Conservation (phyloP, 2,329 filamentous ascomycete species). For the Monosporascus ibericus region DNA sequence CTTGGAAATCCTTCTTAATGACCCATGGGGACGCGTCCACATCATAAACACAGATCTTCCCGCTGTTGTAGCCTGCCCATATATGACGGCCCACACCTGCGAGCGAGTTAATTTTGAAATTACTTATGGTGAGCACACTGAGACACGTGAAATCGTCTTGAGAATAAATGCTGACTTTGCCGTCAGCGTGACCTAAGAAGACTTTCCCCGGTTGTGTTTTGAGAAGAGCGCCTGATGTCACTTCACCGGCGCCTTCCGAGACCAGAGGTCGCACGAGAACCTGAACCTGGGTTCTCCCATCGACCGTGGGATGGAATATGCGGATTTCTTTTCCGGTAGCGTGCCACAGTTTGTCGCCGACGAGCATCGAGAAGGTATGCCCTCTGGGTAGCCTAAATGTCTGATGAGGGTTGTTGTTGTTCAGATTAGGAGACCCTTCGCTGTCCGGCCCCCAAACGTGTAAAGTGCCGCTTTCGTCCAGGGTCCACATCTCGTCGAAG, state of each 20-base stretch:
- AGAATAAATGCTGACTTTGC: constrained; percentile 92
- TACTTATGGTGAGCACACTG: constrained; percentile 76
- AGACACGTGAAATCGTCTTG: constrained; percentile 69
- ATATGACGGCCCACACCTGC: constrained; percentile 74
- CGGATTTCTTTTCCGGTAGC: constrained; percentile 82
- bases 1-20: constrained; percentile 91
- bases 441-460: constrained; percentile 79
- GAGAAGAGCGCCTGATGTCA: constrained; percentile 76
- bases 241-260: constrained; percentile 71
- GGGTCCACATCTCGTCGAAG: constrained; percentile 84
- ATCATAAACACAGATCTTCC: constrained; percentile 91
- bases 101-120: constrained; percentile 91
- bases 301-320: constrained; percentile 68
- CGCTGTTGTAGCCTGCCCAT: constrained; percentile 93
- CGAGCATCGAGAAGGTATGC: constrained; percentile 82
- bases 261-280: constrained; percentile 65
- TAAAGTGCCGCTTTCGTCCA: constrained; percentile 83
- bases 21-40: constrained; percentile 76
- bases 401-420: constrained; percentile 62
- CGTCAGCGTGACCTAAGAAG: constrained; percentile 88
- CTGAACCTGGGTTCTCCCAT: constrained; percentile 66
- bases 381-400: constrained; percentile 73
- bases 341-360: constrained; percentile 82
- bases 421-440: constrained; percentile 66
- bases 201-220: constrained; percentile 70